Evolutionary conservation across 768 basidiomycete genomes (phyloP).

Genomic region (Suillus discolor): DNA sequence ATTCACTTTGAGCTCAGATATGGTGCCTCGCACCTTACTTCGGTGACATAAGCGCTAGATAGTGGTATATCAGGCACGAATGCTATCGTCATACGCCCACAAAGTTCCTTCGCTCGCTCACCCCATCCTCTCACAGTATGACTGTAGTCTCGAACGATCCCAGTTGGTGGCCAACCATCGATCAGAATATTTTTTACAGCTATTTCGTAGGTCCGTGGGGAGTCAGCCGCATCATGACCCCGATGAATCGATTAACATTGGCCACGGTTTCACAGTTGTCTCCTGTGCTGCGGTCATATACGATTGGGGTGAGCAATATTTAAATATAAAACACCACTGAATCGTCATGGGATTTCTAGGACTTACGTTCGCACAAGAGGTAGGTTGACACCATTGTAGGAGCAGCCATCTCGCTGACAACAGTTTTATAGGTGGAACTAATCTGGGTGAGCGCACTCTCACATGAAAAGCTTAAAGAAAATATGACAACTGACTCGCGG

Average conservation of each 20-base stretch:
- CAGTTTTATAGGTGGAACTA: neutral
- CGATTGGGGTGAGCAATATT: neutral
- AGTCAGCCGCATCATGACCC: neutral
- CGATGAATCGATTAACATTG: neutral
- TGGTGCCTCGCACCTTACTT: neutral
- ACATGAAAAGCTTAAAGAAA: neutral
- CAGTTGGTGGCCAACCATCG: neutral
- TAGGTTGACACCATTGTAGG: neutral
- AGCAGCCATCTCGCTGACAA: neutral
- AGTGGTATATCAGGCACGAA: neutral
- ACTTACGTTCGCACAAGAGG: neutral
- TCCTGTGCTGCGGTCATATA: neutral
- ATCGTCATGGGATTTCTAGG: neutral
- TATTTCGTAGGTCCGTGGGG: neutral
- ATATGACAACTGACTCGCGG: neutral
- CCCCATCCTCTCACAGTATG: neutral
- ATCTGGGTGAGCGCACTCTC: neutral
- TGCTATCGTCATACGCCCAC: neutral
- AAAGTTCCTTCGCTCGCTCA: neutral
- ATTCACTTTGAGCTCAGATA: neutral
- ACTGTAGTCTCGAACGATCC: neutral
- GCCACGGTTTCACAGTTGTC: neutral
- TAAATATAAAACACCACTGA: neutral
- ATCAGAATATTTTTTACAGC: neutral
- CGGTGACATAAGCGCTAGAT: neutral